Evolutionary conservation across 2,329 filamentous ascomycete genomes (phyloP).

Genomic region (Lachnellula occidentalis): DNA sequence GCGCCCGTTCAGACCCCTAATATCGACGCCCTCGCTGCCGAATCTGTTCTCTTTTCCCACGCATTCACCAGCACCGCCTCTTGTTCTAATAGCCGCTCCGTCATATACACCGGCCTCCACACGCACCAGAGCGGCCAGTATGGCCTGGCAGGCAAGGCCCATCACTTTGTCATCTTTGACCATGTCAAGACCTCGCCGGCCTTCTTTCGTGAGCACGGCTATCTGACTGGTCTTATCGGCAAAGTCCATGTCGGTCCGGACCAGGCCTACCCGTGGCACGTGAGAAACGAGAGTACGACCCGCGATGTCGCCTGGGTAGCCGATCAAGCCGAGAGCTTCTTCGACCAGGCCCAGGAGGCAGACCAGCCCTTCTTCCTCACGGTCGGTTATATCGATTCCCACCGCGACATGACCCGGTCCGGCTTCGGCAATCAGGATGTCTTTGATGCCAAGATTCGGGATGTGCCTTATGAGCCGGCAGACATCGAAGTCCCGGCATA

Average conservation of each 20-base stretch:
- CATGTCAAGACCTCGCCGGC: slow-evolving; percentile 38
- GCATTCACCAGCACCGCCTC: too few relatives aligned
- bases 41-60: too few relatives aligned
- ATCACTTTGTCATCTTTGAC: slow-evolving; percentile 41
- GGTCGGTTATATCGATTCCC: too few relatives aligned
- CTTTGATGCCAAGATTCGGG: too few relatives aligned
- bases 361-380: too few relatives aligned
- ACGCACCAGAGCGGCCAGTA: slow-evolving; percentile 45
- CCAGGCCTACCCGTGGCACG: slow-evolving; percentile 38
- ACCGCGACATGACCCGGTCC: too few relatives aligned
- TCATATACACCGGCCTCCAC: slow-evolving; percentile 45
- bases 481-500: too few relatives aligned
- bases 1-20: too few relatives aligned
- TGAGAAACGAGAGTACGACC: slow-evolving; percentile 36
- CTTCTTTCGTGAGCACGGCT: slow-evolving; percentile 36
- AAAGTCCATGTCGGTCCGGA: slow-evolving; percentile 44
- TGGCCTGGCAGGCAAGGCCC: slow-evolving; percentile 34
- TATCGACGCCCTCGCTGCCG: too few relatives aligned
- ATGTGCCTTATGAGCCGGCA: too few relatives aligned
- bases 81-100: slow-evolving; percentile 34
- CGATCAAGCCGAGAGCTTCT: slow-evolving; percentile 35
- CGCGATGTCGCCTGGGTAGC: slow-evolving; percentile 40
- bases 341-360: too few relatives aligned
- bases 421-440: too few relatives aligned
- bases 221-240: slow-evolving; percentile 42